A percentile compares a stretch with the other conserved stretches of the same genome.
phyloP scores from a whole-genome alignment of 1,139 yeast species.

The Pichia kudriavzevii region DNA sequence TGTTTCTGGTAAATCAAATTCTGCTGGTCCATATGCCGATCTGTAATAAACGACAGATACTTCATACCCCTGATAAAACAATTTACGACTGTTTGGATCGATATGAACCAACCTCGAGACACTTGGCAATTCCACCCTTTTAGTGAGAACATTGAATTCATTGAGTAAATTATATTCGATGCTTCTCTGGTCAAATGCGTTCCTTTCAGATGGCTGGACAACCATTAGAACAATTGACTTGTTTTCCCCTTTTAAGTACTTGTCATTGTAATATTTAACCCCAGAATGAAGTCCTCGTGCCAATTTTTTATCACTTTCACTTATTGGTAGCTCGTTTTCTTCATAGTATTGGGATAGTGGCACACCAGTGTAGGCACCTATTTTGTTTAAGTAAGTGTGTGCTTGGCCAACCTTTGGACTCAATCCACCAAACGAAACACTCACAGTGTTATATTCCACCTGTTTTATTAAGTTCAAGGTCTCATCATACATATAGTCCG shows the following conservation, averaged over 20 bases:
- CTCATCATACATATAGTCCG: slow-evolving; percentile 77
- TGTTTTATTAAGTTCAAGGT: slow-evolving; percentile 56
- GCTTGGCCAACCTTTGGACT: slow-evolving; percentile 72
- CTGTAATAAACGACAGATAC: slow-evolving; percentile 85
- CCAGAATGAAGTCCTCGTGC: slow-evolving; percentile 71
- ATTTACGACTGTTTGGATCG: slow-evolving; percentile 32
- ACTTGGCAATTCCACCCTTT: slow-evolving; percentile 62
- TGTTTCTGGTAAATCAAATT: slow-evolving; percentile 41
- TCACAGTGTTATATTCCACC: slow-evolving; percentile 91
- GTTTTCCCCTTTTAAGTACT: slow-evolving; percentile 22
- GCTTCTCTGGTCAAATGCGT: slow-evolving; percentile 83
- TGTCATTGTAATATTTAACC: slow-evolving; percentile 41
- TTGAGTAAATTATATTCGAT: slow-evolving; percentile 64
- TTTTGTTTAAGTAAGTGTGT: slow-evolving; percentile 56
- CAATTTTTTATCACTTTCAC: slow-evolving; percentile 52
- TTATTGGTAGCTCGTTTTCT: slow-evolving; percentile 49
- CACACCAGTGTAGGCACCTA: slow-evolving; percentile 43
- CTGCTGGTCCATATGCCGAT: slow-evolving; percentile 73
- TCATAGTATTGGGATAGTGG: slow-evolving; percentile 38
- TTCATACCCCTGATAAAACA: slow-evolving; percentile 55
- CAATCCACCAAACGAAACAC: slow-evolving; percentile 91
- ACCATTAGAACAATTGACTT: slow-evolving; percentile 63
- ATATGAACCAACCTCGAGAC: slow-evolving; percentile 38
- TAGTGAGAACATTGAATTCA: slow-evolving; percentile 49
- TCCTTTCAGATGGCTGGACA: slow-evolving; percentile 80